phyloP scores from a whole-genome alignment of 306 rosid species.

The Medicago ruthenica region DNA sequence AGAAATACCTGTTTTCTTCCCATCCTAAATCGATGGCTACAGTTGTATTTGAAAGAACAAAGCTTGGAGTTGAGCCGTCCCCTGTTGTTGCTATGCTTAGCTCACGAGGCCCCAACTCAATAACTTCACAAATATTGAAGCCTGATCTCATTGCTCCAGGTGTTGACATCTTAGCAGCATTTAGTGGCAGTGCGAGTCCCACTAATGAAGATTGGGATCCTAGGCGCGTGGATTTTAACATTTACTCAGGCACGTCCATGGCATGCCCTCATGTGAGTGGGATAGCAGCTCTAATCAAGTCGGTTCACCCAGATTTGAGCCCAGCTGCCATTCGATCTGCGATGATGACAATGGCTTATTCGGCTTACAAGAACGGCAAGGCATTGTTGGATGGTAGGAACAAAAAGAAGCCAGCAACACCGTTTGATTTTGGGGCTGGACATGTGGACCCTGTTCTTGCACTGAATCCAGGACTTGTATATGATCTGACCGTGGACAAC shows the following conservation, averaged over 20 bases:
- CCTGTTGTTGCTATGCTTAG: constrained; percentile 79
- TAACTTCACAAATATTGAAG: constrained; percentile 64
- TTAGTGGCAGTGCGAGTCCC: constrained; percentile 53
- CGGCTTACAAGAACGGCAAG: constrained; percentile 51
- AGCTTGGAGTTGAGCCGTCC: constrained; percentile 63
- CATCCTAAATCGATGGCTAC: constrained; percentile 51
- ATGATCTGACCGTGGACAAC: constrained; percentile 72
- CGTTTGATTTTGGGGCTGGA: constrained; percentile 6
- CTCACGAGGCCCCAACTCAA: constrained; percentile 68
- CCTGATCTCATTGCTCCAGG: constrained; percentile 82
- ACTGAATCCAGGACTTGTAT: constrained; percentile 37
- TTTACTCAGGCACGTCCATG: constrained; percentile 85
- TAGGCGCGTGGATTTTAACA: constrained; percentile 78
- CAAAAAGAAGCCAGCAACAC: constrained; percentile 61
- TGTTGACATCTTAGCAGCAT: constrained; percentile 34
- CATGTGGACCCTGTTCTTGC: too few species aligned
- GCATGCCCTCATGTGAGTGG: constrained; percentile 86
- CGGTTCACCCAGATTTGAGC: constrained; percentile 76
- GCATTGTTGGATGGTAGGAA: constrained; percentile 53
- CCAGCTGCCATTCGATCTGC: constrained; percentile 76
- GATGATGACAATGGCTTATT: constrained; percentile 77
- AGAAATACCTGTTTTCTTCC: constrained; percentile 44
- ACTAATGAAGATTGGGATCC: constrained; percentile 46
- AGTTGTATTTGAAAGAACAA: constrained; percentile 63
- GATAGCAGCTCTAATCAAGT: constrained; percentile 65